Conservation (phyloP, 2,329 filamentous ascomycete genomes). For the Venturia effusa region DNA sequence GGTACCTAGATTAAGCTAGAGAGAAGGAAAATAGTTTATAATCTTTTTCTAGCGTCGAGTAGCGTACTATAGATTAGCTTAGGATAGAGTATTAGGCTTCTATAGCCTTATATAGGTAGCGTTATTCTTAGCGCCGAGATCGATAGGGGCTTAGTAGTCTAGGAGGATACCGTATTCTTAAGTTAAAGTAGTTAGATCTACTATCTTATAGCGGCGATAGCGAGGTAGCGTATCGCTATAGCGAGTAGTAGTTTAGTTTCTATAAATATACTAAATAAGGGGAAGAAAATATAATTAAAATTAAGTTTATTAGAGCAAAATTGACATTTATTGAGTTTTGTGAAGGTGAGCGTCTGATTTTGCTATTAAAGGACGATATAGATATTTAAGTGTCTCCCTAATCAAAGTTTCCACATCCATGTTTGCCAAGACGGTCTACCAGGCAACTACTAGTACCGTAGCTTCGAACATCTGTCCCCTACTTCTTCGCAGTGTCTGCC, state of each 20-base stretch:
- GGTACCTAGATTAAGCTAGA: too few relatives aligned
- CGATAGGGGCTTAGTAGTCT: too few relatives aligned
- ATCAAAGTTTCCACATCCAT: too few relatives aligned
- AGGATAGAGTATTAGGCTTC: background rate
- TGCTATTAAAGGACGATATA: too few relatives aligned
- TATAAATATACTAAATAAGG: background rate
- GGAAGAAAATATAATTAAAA: background rate
- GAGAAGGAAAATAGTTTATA: too few relatives aligned
- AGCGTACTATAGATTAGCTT: background rate
- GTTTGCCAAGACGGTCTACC: too few relatives aligned
- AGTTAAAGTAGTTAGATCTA: background rate
- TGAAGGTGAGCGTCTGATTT: too few relatives aligned
- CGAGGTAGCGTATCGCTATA: background rate
- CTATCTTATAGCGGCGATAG: background rate
- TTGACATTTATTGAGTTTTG: background rate
- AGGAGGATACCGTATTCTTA: background rate
- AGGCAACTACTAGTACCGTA: too few relatives aligned
- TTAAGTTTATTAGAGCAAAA: too few relatives aligned
- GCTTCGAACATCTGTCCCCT: too few relatives aligned
- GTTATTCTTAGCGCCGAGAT: background rate
- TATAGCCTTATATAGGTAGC: background rate
- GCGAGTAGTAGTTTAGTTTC: background rate
- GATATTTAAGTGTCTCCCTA: too few relatives aligned
- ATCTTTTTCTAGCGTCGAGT: background rate
- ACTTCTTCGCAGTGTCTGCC: too few relatives aligned